Base-by-base conservation (phyloP, 2,329 filamentous ascomycete genomes). In the Penicillium sp. region DNA sequence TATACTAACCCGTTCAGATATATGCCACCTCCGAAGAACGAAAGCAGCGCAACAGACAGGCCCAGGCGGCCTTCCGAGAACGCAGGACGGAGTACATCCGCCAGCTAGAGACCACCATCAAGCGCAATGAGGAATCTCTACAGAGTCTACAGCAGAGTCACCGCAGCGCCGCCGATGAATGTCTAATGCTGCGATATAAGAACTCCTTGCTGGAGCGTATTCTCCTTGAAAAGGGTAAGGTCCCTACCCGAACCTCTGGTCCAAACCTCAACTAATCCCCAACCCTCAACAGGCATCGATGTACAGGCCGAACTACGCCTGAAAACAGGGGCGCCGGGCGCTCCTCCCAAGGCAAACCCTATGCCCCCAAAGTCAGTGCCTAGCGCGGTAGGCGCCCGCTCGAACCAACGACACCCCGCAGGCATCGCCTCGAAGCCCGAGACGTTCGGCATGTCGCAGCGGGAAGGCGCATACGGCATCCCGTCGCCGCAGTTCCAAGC, bases 41-140 rank as follows among this genome's bases (percentile, higher is more conserved):
- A 71, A 97, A 99, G 81, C 94, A 97, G 79, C 87, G 94, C 65
- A 99, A 99, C 74, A 84, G 94, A 68, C 94, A 97, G 80, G 94
- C 94, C 48, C 94, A 99, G 78, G 94, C 94, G 55, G 94, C 94
- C 57, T 99, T 99, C 72, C 89, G 94, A 67, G 94, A 99, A 79
- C 89, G 94, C 65, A 88, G 94, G 58, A 97, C 93, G 55, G 94
- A 99, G 81, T 99, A 99, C 77, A 99, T 99, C 80, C 97, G 97
- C 80, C 94, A 99, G 77, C 85, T 99, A 27, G 94, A 99, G 79
- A 91, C 93, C 68, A 96, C 93, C 55, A 97, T 99, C 77, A 93
- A 94, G 71, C 90, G 94, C 67, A 93, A 97, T 82, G 94, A 99
- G 78, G 91, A 96, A 69, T 93, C 91, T 68, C 82, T 97, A 56